phyloP scores from a whole-genome alignment of 345 rosid genomes.

The Crucihimalaya himalaica region DNA sequence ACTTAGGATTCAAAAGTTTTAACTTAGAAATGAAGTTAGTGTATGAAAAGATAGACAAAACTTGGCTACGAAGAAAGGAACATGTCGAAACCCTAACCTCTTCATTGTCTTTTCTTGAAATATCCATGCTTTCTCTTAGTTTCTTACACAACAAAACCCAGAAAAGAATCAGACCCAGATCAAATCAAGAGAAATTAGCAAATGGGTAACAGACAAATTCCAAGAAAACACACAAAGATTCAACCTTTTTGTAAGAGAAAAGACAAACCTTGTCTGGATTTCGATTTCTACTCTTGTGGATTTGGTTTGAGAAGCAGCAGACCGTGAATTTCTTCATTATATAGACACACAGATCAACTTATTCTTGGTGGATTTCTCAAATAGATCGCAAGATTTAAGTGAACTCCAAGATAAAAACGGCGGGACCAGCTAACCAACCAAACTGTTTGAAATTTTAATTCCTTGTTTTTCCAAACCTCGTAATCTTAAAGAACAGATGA shows the following conservation, averaged over 20 bases:
- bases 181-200: slow-evolving; percentile 9
- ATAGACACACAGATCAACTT: slow-evolving; percentile 24
- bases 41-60: slow-evolving; percentile 14
- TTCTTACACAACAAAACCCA: slow-evolving; percentile 25
- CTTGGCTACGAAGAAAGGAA: slow-evolving; percentile 33
- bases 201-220: neutral
- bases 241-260: neutral
- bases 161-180: slow-evolving; percentile 23
- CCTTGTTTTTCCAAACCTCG: neutral
- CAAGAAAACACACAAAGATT: slow-evolving; percentile 8
- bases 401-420: slow-evolving; percentile 39
- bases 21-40: slow-evolving; percentile 22
- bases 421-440: slow-evolving; percentile 42
- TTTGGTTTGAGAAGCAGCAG: slow-evolving; percentile 32
- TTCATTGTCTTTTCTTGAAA: slow-evolving; percentile 30
- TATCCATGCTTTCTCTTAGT: slow-evolving; percentile 34
- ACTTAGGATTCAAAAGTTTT: slow-evolving; percentile 1
- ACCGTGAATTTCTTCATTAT: slow-evolving; percentile 40
- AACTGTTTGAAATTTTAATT: slow-evolving; percentile 20
- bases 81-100: slow-evolving; percentile 24
- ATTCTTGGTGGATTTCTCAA: slow-evolving; percentile 18
- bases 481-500: slow-evolving; percentile 19
- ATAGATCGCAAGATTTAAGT: slow-evolving; percentile 34
- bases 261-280: slow-evolving; percentile 33
- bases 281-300: slow-evolving; percentile 17